Evolutionary conservation across 345 rosid genomes (phyloP), one percentile per base, ranked within the genome.

Genomic region (Lepidium africanum): DNA sequence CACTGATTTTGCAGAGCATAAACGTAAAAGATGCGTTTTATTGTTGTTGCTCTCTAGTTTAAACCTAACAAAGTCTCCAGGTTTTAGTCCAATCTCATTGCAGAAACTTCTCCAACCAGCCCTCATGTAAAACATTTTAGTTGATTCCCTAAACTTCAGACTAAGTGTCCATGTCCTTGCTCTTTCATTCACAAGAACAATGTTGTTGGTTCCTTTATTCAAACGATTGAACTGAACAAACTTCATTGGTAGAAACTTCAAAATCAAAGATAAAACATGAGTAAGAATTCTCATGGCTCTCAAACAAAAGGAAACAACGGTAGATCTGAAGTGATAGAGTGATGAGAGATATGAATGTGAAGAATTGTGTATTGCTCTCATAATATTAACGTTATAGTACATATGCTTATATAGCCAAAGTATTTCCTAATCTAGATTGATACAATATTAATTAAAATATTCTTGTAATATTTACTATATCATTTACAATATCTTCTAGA

Each of bases 51-150:
- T 36, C 38, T 49, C 49, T 38, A 50, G 57, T 38, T 50, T 50
- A 14, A 65, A 64, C 14, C 10, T 23, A 21, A 49, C 1, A 21
- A 19, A 6, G n/a, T 39, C 36, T 49, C 69, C 69, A 27, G 69
- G 14, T 21, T 21, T 9, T 6, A 65, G 16, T 17, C 59, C 48
- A 23, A 38, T 38, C 11, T 37, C 69, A 13, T 4, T 23, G 54
- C 69, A 64, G 36, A 50, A 65, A 50, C 59, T 36, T 49, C 6
- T 65, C 59, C 69, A 65, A 14, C 69, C 69, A n/a, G 0, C 1
- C 7, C 15, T 51, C 55, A 65, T 50, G 69, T 50, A 50, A 50
- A 65, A 50, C 5, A 21, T 2, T 23, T 23, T 10, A 65, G 4
- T 25, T 21, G 58, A 49, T 2, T 49, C 7, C 27, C 49, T 50